Evolutionary conservation across 768 basidiomycete species (phyloP), one percentile per base, ranked within the genome.

Genomic region (Serpula lacrymans): DNA sequence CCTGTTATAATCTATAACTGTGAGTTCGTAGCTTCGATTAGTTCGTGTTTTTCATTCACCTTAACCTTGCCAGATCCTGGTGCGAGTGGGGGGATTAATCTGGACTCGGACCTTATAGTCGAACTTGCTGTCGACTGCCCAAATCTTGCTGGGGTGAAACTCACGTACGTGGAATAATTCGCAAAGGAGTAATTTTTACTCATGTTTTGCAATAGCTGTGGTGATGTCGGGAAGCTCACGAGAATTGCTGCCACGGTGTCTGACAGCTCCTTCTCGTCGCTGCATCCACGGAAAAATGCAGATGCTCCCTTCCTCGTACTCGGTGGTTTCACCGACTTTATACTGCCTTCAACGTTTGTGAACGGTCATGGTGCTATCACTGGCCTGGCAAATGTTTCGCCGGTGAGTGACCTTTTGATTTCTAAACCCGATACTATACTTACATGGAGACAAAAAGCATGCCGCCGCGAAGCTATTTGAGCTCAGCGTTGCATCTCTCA

Each of bases 1-100:
- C 91, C 93, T 2, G 80, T 94, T 34, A 76, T 93, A 51, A 78
- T 92, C 34, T 94, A 93, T 68, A 92, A 91, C 53, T 93, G 87
- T 86, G 49, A 59, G 82, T 67, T 5, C 43, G 22, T 17, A 22
- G 3, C 29, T 40, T n/a, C 18, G 6, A n/a, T 30, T 17, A 29
- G 14, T 41, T 20, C 27, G 28, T 20, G 16, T n/a, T 41, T 39
- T 34, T 37, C 40, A 25, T 24, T 45, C 53, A 34, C 48, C 43
- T 39, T 52, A 26, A 10, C 38, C 33, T 13, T 35, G 39, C 31
- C 50, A 91, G 90, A 82, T 67, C 93, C 92, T 50, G 88, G 81
- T 21, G 91, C 89, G 3, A 77, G 84, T 42, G 88, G 86, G 3
- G 92, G 93, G 9, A 87, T 97, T 50, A 90, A 97, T 64, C 63